A percentile compares a stretch with the other conserved stretches of the same genome.
These are phyloP conservation scores for Botryotinia narcissicola DNA, from an alignment of 2,329 filamentous ascomycete species.

Conservation along the genomic window DNA sequence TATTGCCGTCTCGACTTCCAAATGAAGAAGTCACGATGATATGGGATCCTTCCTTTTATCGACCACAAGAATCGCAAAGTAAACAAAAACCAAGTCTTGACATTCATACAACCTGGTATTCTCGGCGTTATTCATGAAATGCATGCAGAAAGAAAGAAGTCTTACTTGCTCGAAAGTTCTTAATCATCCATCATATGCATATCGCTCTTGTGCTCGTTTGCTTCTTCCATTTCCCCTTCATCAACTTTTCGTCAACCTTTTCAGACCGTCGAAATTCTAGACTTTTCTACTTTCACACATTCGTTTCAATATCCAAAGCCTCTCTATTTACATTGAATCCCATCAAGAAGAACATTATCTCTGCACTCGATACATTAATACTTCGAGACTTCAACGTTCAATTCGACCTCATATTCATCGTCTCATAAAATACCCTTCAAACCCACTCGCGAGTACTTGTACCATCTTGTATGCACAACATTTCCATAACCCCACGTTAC, in stretches of 20 bases:
- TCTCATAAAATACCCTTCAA: background rate
- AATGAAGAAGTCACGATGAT: constrained; percentile 3
- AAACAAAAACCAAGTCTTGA: background rate
- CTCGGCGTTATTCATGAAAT: constrained; percentile 12
- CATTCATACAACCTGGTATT: background rate
- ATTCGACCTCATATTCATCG: background rate
- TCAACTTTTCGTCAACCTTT: background rate
- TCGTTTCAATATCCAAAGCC: background rate
- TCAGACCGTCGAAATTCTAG: background rate
- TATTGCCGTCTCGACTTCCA: background rate
- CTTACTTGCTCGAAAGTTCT: constrained; percentile 1
- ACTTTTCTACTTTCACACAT: background rate
- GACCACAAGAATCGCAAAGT: background rate
- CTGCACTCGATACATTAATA: background rate
- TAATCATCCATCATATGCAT: background rate
- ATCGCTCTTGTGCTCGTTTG: constrained; percentile 1
- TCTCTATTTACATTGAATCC: background rate
- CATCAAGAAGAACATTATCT: background rate
- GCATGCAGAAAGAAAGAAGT: constrained; percentile 14
- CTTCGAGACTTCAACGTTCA: background rate
- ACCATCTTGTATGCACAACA: constrained; percentile 13
- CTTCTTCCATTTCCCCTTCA: background rate
- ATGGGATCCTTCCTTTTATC: background rate
- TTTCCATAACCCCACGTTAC: constrained; percentile 15
- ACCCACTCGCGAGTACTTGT: background rate